A percentile compares a stretch with the other conserved stretches of the same genome.
These are phyloP conservation scores for Jaapia argillacea DNA, from an alignment of 768 basidiomycete genomes.

Conservation along the genomic window DNA sequence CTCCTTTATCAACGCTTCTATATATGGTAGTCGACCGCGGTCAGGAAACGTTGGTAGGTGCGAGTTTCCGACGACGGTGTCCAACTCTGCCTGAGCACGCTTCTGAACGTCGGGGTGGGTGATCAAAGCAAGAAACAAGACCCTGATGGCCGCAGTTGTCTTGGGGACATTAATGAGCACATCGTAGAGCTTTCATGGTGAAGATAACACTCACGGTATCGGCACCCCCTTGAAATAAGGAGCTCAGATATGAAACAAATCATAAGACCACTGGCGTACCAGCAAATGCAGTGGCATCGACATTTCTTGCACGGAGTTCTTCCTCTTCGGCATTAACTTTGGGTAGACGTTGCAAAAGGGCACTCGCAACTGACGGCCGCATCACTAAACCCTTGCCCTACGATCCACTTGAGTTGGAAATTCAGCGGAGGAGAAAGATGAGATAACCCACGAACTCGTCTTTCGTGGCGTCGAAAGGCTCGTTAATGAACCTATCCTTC, in stretches of 20 bases:
- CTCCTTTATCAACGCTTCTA: conserved; percentile 35
- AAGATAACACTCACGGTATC: not conserved
- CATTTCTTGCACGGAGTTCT: conserved; percentile 1
- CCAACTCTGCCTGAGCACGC: conserved; percentile 44
- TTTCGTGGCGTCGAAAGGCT: not conserved
- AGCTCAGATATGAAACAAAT: conserved; percentile 8
- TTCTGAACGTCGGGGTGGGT: conserved; percentile 32
- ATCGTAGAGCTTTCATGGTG: not conserved
- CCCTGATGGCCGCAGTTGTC: not conserved
- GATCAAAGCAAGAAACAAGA: conserved; percentile 5
- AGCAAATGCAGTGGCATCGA: conserved; percentile 4
- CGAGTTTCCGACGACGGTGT: conserved; percentile 26
- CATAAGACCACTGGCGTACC: conserved; percentile 1
- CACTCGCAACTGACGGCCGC: not conserved
- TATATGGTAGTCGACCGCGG: conserved; percentile 36
- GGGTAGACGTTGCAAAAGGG: not conserved
- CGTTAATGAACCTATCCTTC: not conserved
- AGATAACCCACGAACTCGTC: not conserved
- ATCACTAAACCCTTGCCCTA: not conserved
- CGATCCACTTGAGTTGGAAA: not conserved
- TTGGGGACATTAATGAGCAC: not conserved
- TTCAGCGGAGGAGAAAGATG: not conserved
- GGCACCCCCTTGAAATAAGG: conserved; percentile 18
- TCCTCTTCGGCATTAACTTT: not conserved
- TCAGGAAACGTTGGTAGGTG: conserved; percentile 32